Percentiles rank a stretch among this genome's conserved stretches.
Conservation (phyloP, 768 basidiomycete species). For the Vararia minispora region DNA sequence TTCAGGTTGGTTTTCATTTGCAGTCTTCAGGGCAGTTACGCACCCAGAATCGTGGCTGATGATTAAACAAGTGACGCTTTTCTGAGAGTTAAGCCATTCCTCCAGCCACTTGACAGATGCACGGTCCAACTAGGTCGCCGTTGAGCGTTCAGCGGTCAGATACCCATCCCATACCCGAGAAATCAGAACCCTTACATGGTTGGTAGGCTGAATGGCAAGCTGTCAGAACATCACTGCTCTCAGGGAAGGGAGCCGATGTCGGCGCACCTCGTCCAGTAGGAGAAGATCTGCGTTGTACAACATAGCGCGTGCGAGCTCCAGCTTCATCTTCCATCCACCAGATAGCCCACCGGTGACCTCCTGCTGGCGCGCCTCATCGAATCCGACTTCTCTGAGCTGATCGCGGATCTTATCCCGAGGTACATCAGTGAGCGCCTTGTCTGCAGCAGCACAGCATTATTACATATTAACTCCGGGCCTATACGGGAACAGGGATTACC, state of each 20-base stretch:
- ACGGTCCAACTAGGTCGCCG: conserved; percentile 74
- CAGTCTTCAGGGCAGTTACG: too few relatives aligned
- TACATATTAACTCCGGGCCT: conserved; percentile 1
- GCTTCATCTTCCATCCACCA: conserved; percentile 99
- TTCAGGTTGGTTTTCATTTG: too few relatives aligned
- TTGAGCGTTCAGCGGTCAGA: too few relatives aligned
- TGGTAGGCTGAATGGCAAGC: conserved; percentile 54
- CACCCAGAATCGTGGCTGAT: conserved; percentile 95
- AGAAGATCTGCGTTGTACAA: conserved; percentile 85
- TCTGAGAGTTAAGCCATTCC: conserved; percentile 72
- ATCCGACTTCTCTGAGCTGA: conserved; percentile 82
- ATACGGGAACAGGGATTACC: conserved; percentile 32
- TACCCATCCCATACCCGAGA: too few relatives aligned
- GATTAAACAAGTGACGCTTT: conserved; percentile 81
- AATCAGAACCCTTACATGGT: conserved; percentile 74
- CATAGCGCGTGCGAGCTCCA: conserved; percentile 94
- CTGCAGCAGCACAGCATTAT: conserved; percentile 25
- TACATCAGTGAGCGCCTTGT: conserved; percentile 53
- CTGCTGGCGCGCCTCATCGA: conserved; percentile 75
- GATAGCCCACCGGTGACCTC: conserved; percentile 85
- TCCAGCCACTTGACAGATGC: conserved; percentile 89
- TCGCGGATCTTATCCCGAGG: conserved; percentile 63
- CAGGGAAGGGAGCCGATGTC: neutral
- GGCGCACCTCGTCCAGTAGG: conserved; percentile 67
- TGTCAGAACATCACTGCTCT: conserved; percentile 15